These are phyloP conservation scores for Fomitopsis serialis DNA, from an alignment of 768 basidiomycete genomes.

Conservation along the genomic window DNA sequence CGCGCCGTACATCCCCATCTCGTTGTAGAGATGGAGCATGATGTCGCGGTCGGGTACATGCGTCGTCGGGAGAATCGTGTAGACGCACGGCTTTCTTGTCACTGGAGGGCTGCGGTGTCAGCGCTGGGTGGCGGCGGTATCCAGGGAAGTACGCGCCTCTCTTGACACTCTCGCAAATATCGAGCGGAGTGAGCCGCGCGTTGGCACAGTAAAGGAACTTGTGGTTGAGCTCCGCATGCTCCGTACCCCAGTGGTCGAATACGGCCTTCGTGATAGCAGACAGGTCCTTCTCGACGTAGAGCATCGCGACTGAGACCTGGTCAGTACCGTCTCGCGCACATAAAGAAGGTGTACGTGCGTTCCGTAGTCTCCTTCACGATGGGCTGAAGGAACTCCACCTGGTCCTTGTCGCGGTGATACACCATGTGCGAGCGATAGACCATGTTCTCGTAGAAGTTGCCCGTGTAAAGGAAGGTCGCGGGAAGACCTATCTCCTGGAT, in stretches of 20 bases:
- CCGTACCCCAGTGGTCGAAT: slow-evolving; percentile 14
- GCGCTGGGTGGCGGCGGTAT: background rate
- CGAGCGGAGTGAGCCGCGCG: slow-evolving; percentile 11
- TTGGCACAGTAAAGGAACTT: slow-evolving; percentile 13
- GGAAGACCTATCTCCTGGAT: slow-evolving; percentile 10
- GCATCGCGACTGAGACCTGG: slow-evolving; percentile 11
- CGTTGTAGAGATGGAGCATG: slow-evolving; percentile 19
- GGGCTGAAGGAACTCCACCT: slow-evolving; percentile 14
- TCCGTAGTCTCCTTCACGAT: slow-evolving; percentile 12
- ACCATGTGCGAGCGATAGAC: slow-evolving; percentile 12
- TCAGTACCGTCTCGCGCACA: too few relatives aligned
- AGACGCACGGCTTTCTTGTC: slow-evolving; percentile 11
- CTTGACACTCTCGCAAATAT: slow-evolving; percentile 12
- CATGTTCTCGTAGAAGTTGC: slow-evolving; percentile 19
- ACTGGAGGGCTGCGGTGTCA: background rate
- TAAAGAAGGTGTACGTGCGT: slow-evolving; percentile 3
- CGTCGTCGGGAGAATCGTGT: slow-evolving; percentile 9
- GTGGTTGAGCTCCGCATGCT: slow-evolving; percentile 10
- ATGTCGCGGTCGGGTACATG: slow-evolving; percentile 17
- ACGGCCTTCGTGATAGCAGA: slow-evolving; percentile 11
- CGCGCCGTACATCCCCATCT: slow-evolving; percentile 15
- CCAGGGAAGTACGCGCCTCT: slow-evolving; percentile 9
- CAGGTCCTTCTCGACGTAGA: slow-evolving; percentile 16
- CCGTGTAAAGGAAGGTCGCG: slow-evolving; percentile 13
- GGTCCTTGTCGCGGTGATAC: slow-evolving; percentile 11